These are phyloP conservation scores for Daphne laureola DNA, from an alignment of 441 rosid genomes.

Conservation along the genomic window DNA sequence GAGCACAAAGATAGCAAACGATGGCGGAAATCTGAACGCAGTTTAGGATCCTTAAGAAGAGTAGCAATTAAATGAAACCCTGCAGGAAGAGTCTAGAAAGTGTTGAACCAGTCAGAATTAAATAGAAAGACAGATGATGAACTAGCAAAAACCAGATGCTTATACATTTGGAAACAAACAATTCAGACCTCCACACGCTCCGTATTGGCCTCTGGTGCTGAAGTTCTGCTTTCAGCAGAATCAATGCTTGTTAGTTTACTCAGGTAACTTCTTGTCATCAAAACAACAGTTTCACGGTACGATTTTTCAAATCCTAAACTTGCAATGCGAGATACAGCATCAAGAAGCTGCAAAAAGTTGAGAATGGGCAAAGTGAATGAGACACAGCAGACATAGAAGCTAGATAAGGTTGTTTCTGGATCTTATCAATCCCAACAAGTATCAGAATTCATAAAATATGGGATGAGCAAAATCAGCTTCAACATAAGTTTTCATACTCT, in stretches of 20 bases:
- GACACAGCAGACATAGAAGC: conserved; percentile 19
- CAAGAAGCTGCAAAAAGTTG: conserved; percentile 74
- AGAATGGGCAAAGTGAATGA: conserved; percentile 14
- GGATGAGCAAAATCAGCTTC: conserved; percentile 23
- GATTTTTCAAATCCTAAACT: conserved; percentile 98
- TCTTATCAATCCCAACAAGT: conserved; percentile 9
- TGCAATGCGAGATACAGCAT: conserved; percentile 95
- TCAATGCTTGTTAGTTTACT: conserved; percentile 69
- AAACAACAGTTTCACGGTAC: conserved; percentile 95
- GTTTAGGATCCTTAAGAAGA: conserved; percentile 59
- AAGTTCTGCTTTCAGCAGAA: conserved; percentile 80
- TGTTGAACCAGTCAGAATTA: conserved; percentile 47
- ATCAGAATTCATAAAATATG: conserved; percentile 4
- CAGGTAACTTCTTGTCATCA: conserved; percentile 94
- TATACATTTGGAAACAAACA: conserved; percentile 15
- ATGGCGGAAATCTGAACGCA: conserved; percentile 92
- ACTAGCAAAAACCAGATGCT: conserved; percentile 11
- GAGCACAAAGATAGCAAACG: conserved; percentile 96
- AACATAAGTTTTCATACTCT: conserved; percentile 53
- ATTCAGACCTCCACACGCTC: conserved; percentile 85
- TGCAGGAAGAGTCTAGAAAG: conserved; percentile 97
- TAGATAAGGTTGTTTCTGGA: conserved; percentile 10
- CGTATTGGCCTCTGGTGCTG: conserved; percentile 76
- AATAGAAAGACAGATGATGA: conserved; percentile 21
- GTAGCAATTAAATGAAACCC: conserved; percentile 89